Percentiles rank a stretch among this genome's conserved stretches.
These are phyloP conservation scores for Peronospora tabacina DNA, from an alignment of 352 stramenopile species.

Conservation along the genomic window DNA sequence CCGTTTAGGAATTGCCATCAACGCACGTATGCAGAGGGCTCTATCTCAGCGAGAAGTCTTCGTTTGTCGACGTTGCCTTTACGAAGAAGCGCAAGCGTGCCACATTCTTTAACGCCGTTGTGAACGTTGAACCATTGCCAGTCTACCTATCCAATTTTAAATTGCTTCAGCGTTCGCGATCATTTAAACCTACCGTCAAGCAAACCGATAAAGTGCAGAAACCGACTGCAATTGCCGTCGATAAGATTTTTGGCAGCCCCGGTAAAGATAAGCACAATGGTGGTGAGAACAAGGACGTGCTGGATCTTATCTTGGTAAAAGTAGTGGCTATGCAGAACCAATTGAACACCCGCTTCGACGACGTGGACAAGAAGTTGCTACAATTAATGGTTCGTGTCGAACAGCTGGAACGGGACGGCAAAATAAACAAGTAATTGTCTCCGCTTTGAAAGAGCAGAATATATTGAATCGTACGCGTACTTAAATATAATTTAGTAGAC, in stretches of 20 bases:
- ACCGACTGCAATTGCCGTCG: neutral
- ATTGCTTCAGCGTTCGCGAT: conserved; percentile 25
- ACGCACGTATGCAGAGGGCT: conserved; percentile 45
- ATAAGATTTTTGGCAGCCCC: conserved; percentile 14
- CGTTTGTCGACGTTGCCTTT: conserved; percentile 48
- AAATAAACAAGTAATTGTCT: conserved; percentile 5
- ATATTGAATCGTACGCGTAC: too few relatives aligned
- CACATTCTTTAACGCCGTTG: conserved; percentile 38
- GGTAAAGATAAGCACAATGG: neutral
- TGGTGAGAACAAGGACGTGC: conserved; percentile 8
- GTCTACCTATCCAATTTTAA: conserved; percentile 49
- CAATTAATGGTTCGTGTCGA: conserved; percentile 30
- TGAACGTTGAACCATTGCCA: conserved; percentile 22
- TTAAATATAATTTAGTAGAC: too few relatives aligned
- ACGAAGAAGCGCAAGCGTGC: conserved; percentile 40
- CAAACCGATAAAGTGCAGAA: neutral
- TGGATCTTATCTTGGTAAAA: conserved; percentile 22
- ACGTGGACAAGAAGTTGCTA: conserved; percentile 35
- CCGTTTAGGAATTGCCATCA: conserved; percentile 33
- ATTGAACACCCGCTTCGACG: conserved; percentile 48
- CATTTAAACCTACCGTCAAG: neutral
- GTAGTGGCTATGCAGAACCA: conserved; percentile 38
- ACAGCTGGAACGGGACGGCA: conserved; percentile 31
- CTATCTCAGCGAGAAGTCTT: conserved; percentile 30
- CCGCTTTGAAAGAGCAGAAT: neutral